A percentile compares a stretch with the other conserved stretches of the same genome.
phyloP scores from a whole-genome alignment of 176 grass and related monocot genomes.

The Sorghum bicolor region DNA sequence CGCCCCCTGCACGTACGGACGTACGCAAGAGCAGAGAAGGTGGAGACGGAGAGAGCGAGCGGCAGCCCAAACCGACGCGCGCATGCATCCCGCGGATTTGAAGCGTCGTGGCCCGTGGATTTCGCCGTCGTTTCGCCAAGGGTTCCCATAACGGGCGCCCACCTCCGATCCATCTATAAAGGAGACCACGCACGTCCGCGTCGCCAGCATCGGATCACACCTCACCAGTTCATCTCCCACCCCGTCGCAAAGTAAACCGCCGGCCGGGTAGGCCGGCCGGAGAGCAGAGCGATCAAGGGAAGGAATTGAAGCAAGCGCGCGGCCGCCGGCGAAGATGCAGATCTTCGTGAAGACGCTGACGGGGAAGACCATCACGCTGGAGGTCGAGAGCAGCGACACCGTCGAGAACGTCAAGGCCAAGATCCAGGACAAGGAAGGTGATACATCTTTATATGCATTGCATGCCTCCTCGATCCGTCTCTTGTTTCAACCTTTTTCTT shows the following conservation, averaged over 20 bases:
- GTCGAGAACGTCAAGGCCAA: constrained; percentile 82
- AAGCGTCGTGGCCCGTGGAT: background rate
- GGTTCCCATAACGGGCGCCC: background rate
- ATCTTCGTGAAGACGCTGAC: constrained; percentile 91
- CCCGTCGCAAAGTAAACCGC: too few relatives aligned
- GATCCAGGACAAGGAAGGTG: constrained; percentile 78
- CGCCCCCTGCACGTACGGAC: too few relatives aligned
- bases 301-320: too few relatives aligned
- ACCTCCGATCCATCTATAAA: background rate
- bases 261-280: too few relatives aligned
- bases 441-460: background rate
- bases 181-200: background rate
- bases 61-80: background rate
- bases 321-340: background rate
- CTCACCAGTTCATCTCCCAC: background rate
- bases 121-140: background rate
- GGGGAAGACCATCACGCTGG: constrained; percentile 94
- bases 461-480: background rate
- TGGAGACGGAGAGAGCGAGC: too few relatives aligned
- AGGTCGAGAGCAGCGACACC: constrained; percentile 95
- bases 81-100: background rate
- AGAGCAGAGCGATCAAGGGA: too few relatives aligned
- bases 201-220: background rate
- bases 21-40: too few relatives aligned
- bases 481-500: too few relatives aligned